Percentiles rank a stretch among this genome's conserved stretches.
Evolutionary conservation across 2,329 filamentous ascomycete genomes (phyloP).

Genomic region (Fusarium algeriense): DNA sequence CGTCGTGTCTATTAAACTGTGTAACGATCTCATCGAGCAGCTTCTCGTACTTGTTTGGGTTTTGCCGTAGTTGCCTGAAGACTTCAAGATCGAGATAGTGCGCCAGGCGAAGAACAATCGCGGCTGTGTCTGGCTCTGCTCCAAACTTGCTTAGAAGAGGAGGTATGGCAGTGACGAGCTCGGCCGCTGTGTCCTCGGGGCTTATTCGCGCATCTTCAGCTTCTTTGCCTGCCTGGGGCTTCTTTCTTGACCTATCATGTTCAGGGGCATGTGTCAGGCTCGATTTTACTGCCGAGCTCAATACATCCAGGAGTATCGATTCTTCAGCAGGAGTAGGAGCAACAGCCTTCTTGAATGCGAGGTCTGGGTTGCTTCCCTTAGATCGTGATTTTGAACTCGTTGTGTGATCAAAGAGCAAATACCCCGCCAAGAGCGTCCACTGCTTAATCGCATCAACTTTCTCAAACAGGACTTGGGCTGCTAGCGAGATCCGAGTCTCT

Average conservation of each 20-base stretch:
- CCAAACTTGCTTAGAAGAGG: constrained; percentile 93
- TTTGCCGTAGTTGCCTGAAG: constrained; percentile 89
- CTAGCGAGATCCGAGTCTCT: constrained; percentile 87
- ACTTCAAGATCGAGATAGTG: constrained; percentile 88
- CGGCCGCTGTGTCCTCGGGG: constrained; percentile 80
- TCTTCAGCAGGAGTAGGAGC: constrained; percentile 84
- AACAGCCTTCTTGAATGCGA: constrained; percentile 76
- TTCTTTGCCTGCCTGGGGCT: constrained; percentile 71
- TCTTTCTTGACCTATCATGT: constrained; percentile 70
- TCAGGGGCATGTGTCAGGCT: constrained; percentile 76
- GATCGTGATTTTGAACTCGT: constrained; percentile 65
- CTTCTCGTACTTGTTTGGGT: constrained; percentile 81
- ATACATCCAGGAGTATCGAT: constrained; percentile 84
- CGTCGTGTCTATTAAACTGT: constrained; percentile 93
- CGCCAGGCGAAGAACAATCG: constrained; percentile 86
- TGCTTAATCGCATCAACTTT: constrained; percentile 83
- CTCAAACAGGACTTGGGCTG: constrained; percentile 87
- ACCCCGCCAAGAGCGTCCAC: constrained; percentile 91
- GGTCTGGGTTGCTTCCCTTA: constrained; percentile 66
- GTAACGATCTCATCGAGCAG: constrained; percentile 92
- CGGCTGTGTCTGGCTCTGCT: constrained; percentile 86
- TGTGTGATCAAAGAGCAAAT: constrained; percentile 93
- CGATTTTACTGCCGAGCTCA: constrained; percentile 84
- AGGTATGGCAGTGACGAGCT: constrained; percentile 83
- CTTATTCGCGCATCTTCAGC: constrained; percentile 57